Base-by-base conservation (phyloP, 371 early-diverging fungal genomes). In the Rhizopus delemar region DNA sequence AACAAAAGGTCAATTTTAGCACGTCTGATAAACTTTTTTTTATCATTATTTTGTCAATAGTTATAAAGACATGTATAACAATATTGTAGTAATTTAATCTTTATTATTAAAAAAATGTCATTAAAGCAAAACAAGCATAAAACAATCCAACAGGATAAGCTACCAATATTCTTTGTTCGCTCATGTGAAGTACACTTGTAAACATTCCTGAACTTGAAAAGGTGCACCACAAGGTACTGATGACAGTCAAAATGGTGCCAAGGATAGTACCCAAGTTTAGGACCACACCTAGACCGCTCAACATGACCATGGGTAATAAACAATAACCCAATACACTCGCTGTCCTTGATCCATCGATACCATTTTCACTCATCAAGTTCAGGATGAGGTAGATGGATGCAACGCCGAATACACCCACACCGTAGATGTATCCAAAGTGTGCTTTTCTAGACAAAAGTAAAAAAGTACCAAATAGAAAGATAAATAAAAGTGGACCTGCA, bases 321-420 rank as follows among this genome's bases (percentile, higher is more conserved):
- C 95, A 97, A 77, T 98, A 98, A 9, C 99, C 99, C 46, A 98
- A 83, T 15, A 97, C 96, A 74, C 93, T 92, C n/a, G 97, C 95
- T 8, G 95, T 95, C 58, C 92, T 84, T 59, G 90, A 88, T 50
- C 85, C 85, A 57, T 93, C 95, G 35, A 97, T 83, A 16, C 97
- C 97, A 12, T 76, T 78, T 41, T 92, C 91, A 56, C 90, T 89
- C 98, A 98, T 97, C 53, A 98, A 76, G 66, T 98, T 97, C 36
- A 98, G 69, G 49, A 98, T 90, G 43, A 87, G 60, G 74, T 91
- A 94, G 49, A 97, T 84, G 4, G 90, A 88, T 3, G 90, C 70
- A 53, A 94, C 93, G 29, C 99, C 99, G 46, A 97, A 74, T 16
- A 93, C 81, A 4, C 93, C 97, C 2, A 96, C 89, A 32, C 97